Evolutionary conservation across 2,329 filamentous ascomycete genomes (phyloP).

Genomic region (Neocatenulostroma microsporum): DNA sequence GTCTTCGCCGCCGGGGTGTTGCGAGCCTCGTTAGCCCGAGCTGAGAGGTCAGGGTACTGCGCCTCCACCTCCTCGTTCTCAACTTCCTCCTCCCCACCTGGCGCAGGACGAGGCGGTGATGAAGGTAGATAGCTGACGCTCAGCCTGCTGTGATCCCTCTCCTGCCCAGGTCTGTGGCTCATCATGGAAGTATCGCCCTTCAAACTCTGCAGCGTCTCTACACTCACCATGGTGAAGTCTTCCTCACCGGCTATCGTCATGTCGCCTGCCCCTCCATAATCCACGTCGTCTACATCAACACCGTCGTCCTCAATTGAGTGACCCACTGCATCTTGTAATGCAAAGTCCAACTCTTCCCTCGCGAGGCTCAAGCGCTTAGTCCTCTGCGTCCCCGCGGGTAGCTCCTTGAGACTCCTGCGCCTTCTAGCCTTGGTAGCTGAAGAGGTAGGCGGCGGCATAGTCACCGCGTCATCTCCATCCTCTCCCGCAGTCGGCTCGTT

Average conservation of each 20-base stretch:
- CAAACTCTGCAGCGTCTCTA: conserved; percentile 37
- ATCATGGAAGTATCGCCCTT: conserved; percentile 17
- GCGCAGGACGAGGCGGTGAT: no score
- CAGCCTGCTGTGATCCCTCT: conserved; percentile 13
- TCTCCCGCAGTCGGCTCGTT: conserved; percentile 6
- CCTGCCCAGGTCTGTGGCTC: neutral
- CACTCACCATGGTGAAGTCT: conserved; percentile 45
- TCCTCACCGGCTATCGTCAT: conserved; percentile 42
- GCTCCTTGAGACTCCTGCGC: conserved; percentile 2
- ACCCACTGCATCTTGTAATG: conserved; percentile 25
- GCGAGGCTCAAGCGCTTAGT: conserved; percentile 21
- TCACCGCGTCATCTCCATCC: neutral
- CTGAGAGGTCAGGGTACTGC: conserved; percentile 16
- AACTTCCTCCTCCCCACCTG: conserved; percentile 1
- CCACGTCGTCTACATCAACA: conserved; percentile 8
- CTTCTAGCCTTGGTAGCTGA: conserved; percentile 1
- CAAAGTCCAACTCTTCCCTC: conserved; percentile 25
- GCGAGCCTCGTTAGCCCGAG: conserved; percentile 6
- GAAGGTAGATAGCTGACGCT: conserved; percentile 26
- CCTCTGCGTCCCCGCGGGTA: conserved; percentile 13
- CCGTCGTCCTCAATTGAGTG: conserved; percentile 5
- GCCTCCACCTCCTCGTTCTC: neutral
- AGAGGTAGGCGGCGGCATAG: conserved; percentile 3
- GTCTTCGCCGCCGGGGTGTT: neutral
- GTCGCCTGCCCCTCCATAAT: conserved; percentile 29